These are phyloP conservation scores for Biscogniauxia marginata DNA, from an alignment of 2,329 filamentous ascomycete species.

Conservation along the genomic window DNA sequence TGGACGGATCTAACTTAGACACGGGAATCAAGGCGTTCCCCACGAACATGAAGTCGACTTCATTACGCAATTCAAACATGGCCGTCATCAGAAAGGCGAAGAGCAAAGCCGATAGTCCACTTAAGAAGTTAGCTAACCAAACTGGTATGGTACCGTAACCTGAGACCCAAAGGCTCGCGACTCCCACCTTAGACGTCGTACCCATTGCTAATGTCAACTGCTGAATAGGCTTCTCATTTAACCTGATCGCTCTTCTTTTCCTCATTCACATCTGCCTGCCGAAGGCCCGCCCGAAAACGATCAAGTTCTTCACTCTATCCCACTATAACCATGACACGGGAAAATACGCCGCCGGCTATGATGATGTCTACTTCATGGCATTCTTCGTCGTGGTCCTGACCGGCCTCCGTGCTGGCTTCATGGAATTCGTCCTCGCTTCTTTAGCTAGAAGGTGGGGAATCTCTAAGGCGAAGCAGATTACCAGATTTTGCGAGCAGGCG, in stretches of 20 bases:
- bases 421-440: conserved; percentile 85
- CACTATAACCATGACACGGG: conserved; percentile 71
- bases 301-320: conserved; percentile 81
- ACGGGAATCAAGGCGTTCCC: no score
- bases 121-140: no score
- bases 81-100: no score
- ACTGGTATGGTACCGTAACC: no score
- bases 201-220: neutral
- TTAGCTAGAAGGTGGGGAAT: conserved; percentile 70
- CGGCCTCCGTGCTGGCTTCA: conserved; percentile 74
- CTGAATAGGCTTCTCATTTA: conserved; percentile 70
- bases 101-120: no score
- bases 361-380: conserved; percentile 73
- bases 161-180: neutral
- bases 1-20: no score
- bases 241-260: conserved; percentile 74
- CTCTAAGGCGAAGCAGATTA: conserved; percentile 67
- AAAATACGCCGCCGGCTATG: conserved; percentile 70
- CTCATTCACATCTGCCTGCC: conserved; percentile 79
- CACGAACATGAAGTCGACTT: no score
- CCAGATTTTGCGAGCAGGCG: conserved; percentile 87
- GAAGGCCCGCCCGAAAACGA: conserved; percentile 68
- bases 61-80: no score
- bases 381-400: conserved; percentile 82
- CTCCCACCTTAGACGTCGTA: neutral